Evolutionary conservation across 345 rosid species (phyloP).

Genomic region (Brassica juncea): DNA sequence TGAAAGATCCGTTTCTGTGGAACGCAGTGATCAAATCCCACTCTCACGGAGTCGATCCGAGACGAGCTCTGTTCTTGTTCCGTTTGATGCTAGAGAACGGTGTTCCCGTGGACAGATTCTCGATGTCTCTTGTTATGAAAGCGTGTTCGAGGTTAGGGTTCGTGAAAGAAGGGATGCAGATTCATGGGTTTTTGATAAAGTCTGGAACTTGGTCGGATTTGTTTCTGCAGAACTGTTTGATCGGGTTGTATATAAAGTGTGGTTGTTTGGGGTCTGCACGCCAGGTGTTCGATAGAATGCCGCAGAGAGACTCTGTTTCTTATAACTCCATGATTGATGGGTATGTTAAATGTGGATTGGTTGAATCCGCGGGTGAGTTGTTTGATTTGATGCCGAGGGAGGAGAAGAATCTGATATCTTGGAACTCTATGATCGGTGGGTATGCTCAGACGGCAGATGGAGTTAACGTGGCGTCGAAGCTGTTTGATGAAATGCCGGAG

Average conservation of each 20-base stretch:
- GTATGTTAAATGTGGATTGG: constrained; percentile 53
- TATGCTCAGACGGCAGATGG: constrained; percentile 44
- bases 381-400: constrained; percentile 52
- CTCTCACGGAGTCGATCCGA: constrained; percentile 46
- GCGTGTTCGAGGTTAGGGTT: constrained; percentile 44
- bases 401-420: constrained; percentile 53
- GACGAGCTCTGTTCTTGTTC: constrained; percentile 38
- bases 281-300: constrained; percentile 45
- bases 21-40: constrained; percentile 42
- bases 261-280: constrained; percentile 44
- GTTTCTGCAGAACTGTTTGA: constrained; percentile 46
- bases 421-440: constrained; percentile 74
- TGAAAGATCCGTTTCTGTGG: constrained; percentile 45
- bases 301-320: constrained; percentile 45
- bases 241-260: constrained; percentile 42
- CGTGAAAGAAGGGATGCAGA: constrained; percentile 39
- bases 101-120: constrained; percentile 42
- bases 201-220: constrained; percentile 44
- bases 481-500: constrained; percentile 58
- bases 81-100: constrained; percentile 44
- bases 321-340: constrained; percentile 52
- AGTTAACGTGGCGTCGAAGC: constrained; percentile 42
- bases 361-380: constrained; percentile 48
- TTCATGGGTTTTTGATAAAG: constrained; percentile 50
- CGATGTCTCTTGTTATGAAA: constrained; percentile 43